Percentiles rank a stretch among this genome's conserved stretches.
These are phyloP conservation scores for Aphanomyces astaci DNA, from an alignment of 352 stramenopile genomes.

Conservation along the genomic window DNA sequence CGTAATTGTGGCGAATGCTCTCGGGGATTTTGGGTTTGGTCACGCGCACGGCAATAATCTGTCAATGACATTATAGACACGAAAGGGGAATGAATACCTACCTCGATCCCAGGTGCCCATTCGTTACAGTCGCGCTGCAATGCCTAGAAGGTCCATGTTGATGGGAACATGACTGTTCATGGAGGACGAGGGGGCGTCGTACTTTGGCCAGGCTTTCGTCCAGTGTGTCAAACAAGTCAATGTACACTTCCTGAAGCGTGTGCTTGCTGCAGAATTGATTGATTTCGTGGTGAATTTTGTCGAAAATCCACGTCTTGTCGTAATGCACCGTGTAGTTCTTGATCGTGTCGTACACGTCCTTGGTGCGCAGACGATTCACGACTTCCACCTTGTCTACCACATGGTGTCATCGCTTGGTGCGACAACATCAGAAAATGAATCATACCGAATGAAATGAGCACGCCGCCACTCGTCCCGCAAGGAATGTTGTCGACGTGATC, in stretches of 20 bases:
- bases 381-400: conserved; percentile 16
- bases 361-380: conserved; percentile 13
- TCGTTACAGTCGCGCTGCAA: conserved; percentile 1
- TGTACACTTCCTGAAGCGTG: conserved; percentile 15
- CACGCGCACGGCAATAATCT: conserved; percentile 18
- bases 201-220: conserved; percentile 9
- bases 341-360: conserved; percentile 10
- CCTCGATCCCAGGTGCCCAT: conserved; percentile 12
- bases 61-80: neutral
- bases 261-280: conserved; percentile 12
- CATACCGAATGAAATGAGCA: conserved; percentile 11
- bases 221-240: conserved; percentile 11
- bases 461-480: conserved; percentile 18
- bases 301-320: conserved; percentile 20
- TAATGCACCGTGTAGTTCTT: conserved; percentile 14
- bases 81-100: neutral
- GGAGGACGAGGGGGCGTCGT: too few relatives aligned
- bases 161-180: neutral
- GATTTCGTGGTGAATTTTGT: conserved; percentile 17
- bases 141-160: neutral
- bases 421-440: neutral
- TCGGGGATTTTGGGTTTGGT: conserved; percentile 17
- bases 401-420: neutral
- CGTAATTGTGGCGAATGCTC: conserved; percentile 11
- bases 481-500: conserved; percentile 15